Conservation (phyloP, 2,329 filamentous ascomycete species). For the Orbilia javanica region DNA sequence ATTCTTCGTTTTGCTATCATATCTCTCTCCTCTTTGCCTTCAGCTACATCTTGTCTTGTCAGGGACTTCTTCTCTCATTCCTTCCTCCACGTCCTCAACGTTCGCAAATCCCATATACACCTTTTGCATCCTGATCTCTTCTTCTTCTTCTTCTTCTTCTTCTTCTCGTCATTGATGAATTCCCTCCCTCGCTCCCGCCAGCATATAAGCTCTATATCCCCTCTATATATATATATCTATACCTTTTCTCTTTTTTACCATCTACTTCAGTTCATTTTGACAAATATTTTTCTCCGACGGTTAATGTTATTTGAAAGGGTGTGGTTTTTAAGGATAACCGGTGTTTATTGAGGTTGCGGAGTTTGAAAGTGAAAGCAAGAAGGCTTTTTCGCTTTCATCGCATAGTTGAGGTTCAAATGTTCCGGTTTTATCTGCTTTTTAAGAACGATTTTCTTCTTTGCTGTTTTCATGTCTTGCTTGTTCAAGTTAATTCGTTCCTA, state of each 20-base stretch:
- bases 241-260: slow-evolving; percentile 34
- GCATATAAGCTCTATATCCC: slow-evolving; percentile 27
- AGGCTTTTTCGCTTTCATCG: slow-evolving; percentile 47
- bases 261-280: slow-evolving; percentile 40
- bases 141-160: no score
- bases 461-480: slow-evolving; percentile 8
- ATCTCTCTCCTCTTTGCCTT: slow-evolving; percentile 1
- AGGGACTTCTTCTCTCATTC: background rate
- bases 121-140: slow-evolving; percentile 40
- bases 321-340: slow-evolving; percentile 53
- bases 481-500: background rate
- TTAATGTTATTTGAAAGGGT: slow-evolving; percentile 52
- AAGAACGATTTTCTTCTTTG: slow-evolving; percentile 41
- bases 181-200: slow-evolving; percentile 21
- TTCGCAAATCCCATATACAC: background rate
- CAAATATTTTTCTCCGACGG: slow-evolving; percentile 45
- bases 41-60: background rate
- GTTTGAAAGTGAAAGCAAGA: slow-evolving; percentile 58
- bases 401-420: slow-evolving; percentile 40
- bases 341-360: slow-evolving; percentile 53
- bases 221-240: no score
- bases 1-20: background rate
- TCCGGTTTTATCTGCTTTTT: slow-evolving; percentile 29
- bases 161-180: slow-evolving; percentile 56
- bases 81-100: background rate